phyloP scores from a whole-genome alignment of 2,329 filamentous ascomycete species.

The Sclerotinia trifoliorum region DNA sequence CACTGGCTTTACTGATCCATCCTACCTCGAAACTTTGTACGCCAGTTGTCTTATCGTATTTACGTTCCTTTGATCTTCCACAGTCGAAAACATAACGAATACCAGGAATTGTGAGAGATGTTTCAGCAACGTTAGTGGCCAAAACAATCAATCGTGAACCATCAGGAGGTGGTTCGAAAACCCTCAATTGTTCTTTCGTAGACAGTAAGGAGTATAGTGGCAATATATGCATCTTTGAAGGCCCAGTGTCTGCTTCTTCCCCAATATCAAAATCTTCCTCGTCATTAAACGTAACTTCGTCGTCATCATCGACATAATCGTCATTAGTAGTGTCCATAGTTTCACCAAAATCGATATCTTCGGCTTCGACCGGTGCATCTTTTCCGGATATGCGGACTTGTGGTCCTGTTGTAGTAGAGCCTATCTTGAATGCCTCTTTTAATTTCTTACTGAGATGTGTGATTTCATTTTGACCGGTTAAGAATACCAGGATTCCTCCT shows the following conservation, averaged over 20 bases:
- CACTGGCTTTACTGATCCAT: conserved; percentile 97
- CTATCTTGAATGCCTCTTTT: conserved; percentile 59
- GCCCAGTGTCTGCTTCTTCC: conserved; percentile 64
- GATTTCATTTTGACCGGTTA: conserved; percentile 94
- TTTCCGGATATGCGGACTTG: conserved; percentile 73
- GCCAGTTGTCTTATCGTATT: conserved; percentile 81
- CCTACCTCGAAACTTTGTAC: conserved; percentile 94
- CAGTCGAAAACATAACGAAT: conserved; percentile 96
- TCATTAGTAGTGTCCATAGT: conserved; percentile 55
- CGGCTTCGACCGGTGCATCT: conserved; percentile 76
- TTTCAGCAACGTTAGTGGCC: conserved; percentile 96
- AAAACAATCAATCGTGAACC: conserved; percentile 82
- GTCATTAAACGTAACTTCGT: conserved; percentile 58
- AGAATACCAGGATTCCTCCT: conserved; percentile 88
- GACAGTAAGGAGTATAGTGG: conserved; percentile 91
- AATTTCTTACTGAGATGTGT: conserved; percentile 75
- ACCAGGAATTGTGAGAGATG: conserved; percentile 92
- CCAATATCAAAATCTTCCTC: conserved; percentile 55
- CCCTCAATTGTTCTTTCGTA: conserved; percentile 83
- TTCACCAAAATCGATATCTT: conserved; percentile 81
- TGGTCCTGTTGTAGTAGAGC: conserved; percentile 52
- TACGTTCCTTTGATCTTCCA: conserved; percentile 87
- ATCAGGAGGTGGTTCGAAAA: conserved; percentile 83
- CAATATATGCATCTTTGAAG: conserved; percentile 79
- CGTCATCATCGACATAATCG: conserved; percentile 56